Conservation (phyloP, 2,329 filamentous ascomycete species). For the Metarhizium rileyi region DNA sequence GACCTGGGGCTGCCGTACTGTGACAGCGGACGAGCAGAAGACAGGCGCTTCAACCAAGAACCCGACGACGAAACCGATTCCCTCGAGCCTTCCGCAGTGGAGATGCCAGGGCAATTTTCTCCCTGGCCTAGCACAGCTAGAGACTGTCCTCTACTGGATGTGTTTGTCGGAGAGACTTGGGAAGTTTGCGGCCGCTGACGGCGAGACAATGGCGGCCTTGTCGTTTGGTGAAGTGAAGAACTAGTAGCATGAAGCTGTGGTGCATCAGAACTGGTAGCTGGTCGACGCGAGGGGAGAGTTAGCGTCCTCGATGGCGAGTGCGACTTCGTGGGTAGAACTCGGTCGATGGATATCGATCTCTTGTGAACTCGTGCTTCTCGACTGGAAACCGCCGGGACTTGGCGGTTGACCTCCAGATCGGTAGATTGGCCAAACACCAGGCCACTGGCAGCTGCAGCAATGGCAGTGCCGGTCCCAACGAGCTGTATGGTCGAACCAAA, state of each 20-base stretch:
- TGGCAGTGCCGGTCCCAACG: constrained; percentile 51
- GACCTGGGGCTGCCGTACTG: constrained; percentile 56
- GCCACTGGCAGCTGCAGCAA: constrained; percentile 49
- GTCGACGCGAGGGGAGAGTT: constrained; percentile 6
- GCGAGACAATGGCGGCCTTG: constrained; percentile 26
- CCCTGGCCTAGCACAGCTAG: constrained; percentile 16
- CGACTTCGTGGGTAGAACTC: constrained; percentile 16
- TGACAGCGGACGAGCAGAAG: constrained; percentile 56
- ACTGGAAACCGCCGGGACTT: constrained; percentile 10
- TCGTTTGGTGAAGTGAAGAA: constrained; percentile 20
- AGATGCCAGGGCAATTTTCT: neutral
- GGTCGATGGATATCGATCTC: constrained; percentile 24
- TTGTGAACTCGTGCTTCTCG: constrained; percentile 13
- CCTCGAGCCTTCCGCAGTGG: constrained; percentile 35
- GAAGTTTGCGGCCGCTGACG: constrained; percentile 27
- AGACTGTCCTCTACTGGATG: constrained; percentile 32
- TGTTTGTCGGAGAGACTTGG: constrained; percentile 32
- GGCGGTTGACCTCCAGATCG: constrained; percentile 27
- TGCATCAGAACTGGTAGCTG: constrained; percentile 4
- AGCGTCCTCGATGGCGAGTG: constrained; percentile 1
- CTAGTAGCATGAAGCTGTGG: constrained; percentile 13
- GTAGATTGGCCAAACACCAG: constrained; percentile 48
- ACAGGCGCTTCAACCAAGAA: constrained; percentile 66
- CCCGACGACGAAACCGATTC: constrained; percentile 52
- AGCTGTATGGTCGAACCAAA: constrained; percentile 32